Evolutionary conservation across 306 rosid species (phyloP).

Genomic region (Prunus kanzakura): DNA sequence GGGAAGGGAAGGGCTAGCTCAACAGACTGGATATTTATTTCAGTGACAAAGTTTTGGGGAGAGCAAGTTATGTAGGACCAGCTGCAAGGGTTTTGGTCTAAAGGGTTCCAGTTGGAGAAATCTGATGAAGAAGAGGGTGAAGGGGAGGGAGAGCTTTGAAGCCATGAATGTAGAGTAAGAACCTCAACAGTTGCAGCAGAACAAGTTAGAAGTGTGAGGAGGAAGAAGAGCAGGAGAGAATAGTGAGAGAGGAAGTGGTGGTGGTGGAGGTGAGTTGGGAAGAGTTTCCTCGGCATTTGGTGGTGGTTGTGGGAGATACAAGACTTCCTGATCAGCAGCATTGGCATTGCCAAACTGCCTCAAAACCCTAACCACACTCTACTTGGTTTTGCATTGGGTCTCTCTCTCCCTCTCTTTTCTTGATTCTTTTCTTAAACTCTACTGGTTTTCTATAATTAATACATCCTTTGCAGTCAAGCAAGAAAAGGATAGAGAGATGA

Average conservation of each 20-base stretch:
- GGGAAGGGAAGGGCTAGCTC: slow-evolving; percentile 67
- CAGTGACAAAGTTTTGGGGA: slow-evolving; percentile 46
- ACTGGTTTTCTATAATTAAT: slow-evolving; percentile 18
- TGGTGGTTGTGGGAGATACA: slow-evolving; percentile 51
- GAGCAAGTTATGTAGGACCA: slow-evolving; percentile 77
- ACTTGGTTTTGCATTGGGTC: slow-evolving; percentile 58
- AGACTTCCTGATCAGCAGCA: slow-evolving; percentile 56
- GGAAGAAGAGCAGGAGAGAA: neutral
- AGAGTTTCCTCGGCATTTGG: slow-evolving; percentile 53
- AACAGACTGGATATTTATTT: slow-evolving; percentile 48
- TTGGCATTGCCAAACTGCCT: slow-evolving; percentile 65
- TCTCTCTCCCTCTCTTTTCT: slow-evolving; percentile 24
- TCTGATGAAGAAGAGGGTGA: slow-evolving; percentile 27
- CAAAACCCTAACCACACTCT: slow-evolving; percentile 53
- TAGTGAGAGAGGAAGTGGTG: slow-evolving; percentile 13
- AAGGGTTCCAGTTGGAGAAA: slow-evolving; percentile 55
- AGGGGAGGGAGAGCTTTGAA: slow-evolving; percentile 32
- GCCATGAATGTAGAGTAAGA: slow-evolving; percentile 57
- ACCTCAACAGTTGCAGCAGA: slow-evolving; percentile 49
- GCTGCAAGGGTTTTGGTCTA: slow-evolving; percentile 58
- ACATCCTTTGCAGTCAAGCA: slow-evolving; percentile 51
- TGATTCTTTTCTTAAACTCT: slow-evolving; percentile 34
- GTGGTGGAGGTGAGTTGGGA: slow-evolving; percentile 25
- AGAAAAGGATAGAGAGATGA: slow-evolving; percentile 34
- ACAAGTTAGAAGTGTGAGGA: slow-evolving; percentile 6